phyloP scores from a whole-genome alignment of 2,329 filamentous ascomycete genomes.

The Ascochyta rabiei region DNA sequence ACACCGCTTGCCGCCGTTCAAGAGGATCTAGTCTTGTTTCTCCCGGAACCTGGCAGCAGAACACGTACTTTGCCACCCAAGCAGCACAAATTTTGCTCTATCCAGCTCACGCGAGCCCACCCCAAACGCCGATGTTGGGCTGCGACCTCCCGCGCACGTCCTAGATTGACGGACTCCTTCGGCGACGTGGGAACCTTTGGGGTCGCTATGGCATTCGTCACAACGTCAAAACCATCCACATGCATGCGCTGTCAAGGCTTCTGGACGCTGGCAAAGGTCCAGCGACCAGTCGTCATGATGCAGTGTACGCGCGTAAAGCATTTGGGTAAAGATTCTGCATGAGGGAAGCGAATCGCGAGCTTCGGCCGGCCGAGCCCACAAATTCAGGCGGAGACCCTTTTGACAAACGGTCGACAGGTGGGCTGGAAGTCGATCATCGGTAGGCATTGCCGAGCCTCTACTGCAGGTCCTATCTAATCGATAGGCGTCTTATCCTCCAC shows the following conservation, averaged over 20 bases:
- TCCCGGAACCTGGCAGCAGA: too few relatives aligned
- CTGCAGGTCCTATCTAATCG: constrained; percentile 30
- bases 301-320: constrained; percentile 14
- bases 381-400: not conserved
- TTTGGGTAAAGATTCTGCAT: not conserved
- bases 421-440: constrained; percentile 12
- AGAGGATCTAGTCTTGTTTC: not conserved
- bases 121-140: not conserved
- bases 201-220: not conserved
- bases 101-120: not conserved
- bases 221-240: not conserved
- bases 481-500: constrained; percentile 27
- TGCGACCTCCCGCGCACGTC: not conserved
- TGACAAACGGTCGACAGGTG: constrained; percentile 5
- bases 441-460: constrained; percentile 10
- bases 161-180: not conserved
- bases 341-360: not conserved
- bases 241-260: not conserved
- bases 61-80: not conserved
- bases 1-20: not conserved
- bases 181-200: not conserved
- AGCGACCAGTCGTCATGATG: constrained; percentile 9
- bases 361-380: constrained; percentile 1
- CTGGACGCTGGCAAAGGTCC: not conserved
- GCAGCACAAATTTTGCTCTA: not conserved